Base-by-base conservation (phyloP, 2,329 filamentous ascomycete genomes). In the Fusarium sp. region DNA sequence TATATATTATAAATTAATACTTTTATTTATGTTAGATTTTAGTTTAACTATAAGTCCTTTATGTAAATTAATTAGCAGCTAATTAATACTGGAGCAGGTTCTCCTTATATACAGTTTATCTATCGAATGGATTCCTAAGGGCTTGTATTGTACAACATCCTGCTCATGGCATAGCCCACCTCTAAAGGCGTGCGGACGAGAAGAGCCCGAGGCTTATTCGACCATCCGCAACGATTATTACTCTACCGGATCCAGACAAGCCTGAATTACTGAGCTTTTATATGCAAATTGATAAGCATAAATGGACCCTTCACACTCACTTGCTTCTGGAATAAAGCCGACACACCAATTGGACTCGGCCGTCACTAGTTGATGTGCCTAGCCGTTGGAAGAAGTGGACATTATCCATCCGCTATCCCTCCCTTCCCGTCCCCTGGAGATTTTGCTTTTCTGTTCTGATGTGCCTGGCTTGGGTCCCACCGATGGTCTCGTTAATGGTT, bases 391-490 rank as follows among this genome's bases (percentile, higher is more conserved):
- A 55, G 37, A 61, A 73, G 70, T 73, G 66, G 70, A 41, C 61
- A 68, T 60, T 59, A 46, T 46, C 62, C 62, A 60, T 60, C 51
- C 31, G 54, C 51, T 33, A 55, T 63, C 46, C 41, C 37, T 70
- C 51, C 42, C 46, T 66, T 67, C 56, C 57, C 70, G 52, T 60
- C 64, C 58, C 68, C 69, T 72, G 69, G 42, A 63, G 55, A 60
- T 65, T 64, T 73, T 60, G 48, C 67, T 69, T 66, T 62, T 42
- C 39, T 57, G 39, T 29, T 35, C 39, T 69, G n/a, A 73, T 44
- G 71, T 73, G 67, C 71, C 71, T 73, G 71, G 60, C 44, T 73
- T 66, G 45, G 63, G 71, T 64, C 59, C 71, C 67, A 73, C 67
- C 63, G 60, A 62, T 62, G 63, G 60, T 33, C 52, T 61, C 56